Percentiles rank a stretch among this genome's conserved stretches.
phyloP scores from a whole-genome alignment of 345 rosid species.

The Euclidium syriacum region DNA sequence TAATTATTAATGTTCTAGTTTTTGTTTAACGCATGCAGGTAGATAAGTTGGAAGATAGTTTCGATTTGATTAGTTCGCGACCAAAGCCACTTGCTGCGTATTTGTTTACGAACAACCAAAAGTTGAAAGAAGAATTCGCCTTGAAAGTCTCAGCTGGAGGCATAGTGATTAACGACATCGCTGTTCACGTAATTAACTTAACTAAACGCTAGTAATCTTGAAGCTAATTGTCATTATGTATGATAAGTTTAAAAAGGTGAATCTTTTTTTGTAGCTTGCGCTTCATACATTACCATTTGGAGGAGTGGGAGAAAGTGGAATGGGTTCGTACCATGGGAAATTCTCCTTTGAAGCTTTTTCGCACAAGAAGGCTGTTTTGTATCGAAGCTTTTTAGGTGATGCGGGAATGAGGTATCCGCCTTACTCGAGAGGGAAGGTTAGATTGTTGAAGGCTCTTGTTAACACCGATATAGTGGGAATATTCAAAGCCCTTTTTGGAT shows the following conservation, averaged over 20 bases:
- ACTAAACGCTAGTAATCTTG: too few relatives aligned
- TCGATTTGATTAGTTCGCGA: constrained; percentile 62
- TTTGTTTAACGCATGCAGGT: constrained; percentile 42
- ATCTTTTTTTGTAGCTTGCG: constrained; percentile 52
- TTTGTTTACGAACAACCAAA: constrained; percentile 69
- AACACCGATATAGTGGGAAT: constrained; percentile 40
- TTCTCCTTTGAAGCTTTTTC: constrained; percentile 92
- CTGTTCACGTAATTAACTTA: constrained; percentile 87
- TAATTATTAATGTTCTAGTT: not conserved
- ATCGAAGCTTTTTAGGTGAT: constrained; percentile 60
- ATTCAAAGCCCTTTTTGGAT: constrained; percentile 52
- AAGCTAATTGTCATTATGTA: too few relatives aligned
- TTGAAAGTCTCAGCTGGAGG: constrained; percentile 85
- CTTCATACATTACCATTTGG: constrained; percentile 74
- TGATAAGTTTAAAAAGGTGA: too few relatives aligned
- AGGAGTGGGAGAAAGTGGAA: constrained; percentile 95
- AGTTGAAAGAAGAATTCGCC: constrained; percentile 61
- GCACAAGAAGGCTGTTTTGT: constrained; percentile 90
- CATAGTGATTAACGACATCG: constrained; percentile 69
- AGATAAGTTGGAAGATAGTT: constrained; percentile 72
- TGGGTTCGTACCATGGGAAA: constrained; percentile 89
- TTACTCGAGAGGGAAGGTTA: constrained; percentile 54
- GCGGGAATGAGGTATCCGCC: constrained; percentile 76
- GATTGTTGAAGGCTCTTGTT: constrained; percentile 56
- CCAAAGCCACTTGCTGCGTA: constrained; percentile 94